Conservation (phyloP, 2,329 filamentous ascomycete genomes). For the Verticillium nubilum region DNA sequence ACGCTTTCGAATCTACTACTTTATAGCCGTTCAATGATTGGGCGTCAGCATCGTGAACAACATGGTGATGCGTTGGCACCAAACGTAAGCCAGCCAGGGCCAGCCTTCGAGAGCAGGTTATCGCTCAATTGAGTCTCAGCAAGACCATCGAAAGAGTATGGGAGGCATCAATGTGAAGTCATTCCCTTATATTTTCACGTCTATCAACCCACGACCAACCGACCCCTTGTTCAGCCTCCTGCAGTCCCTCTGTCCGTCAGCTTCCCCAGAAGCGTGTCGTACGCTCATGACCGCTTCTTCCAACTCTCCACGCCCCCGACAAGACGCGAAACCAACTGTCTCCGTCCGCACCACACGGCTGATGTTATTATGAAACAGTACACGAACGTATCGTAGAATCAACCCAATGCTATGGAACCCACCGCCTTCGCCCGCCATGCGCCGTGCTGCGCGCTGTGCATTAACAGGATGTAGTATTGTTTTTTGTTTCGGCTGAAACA, state of each 20-base stretch:
- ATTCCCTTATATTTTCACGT: conserved; percentile 2
- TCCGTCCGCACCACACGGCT: background rate
- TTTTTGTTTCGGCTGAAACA: conserved; percentile 9
- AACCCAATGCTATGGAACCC: conserved; percentile 28
- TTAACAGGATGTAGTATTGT: conserved; percentile 18
- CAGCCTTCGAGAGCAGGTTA: too few relatives aligned
- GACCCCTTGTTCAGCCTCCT: background rate
- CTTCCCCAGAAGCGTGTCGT: background rate
- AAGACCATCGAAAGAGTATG: too few relatives aligned
- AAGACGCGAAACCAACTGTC: background rate
- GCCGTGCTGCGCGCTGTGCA: conserved; percentile 33
- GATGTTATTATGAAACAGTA: conserved; percentile 13
- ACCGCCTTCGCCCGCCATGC: conserved; percentile 28
- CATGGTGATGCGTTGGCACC: too few relatives aligned
- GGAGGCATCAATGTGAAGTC: too few relatives aligned
- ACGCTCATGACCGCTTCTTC: background rate
- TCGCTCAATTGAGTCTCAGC: too few relatives aligned
- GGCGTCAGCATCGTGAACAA: too few relatives aligned
- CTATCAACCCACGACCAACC: background rate
- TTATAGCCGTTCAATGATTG: too few relatives aligned
- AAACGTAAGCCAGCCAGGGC: too few relatives aligned
- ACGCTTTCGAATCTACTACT: background rate
- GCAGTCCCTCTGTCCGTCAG: background rate
- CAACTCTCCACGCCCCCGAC: background rate
- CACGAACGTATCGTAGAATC: conserved; percentile 16